Evolutionary conservation across 352 stramenopile species (phyloP).

Genomic region (Pythium sp.): DNA sequence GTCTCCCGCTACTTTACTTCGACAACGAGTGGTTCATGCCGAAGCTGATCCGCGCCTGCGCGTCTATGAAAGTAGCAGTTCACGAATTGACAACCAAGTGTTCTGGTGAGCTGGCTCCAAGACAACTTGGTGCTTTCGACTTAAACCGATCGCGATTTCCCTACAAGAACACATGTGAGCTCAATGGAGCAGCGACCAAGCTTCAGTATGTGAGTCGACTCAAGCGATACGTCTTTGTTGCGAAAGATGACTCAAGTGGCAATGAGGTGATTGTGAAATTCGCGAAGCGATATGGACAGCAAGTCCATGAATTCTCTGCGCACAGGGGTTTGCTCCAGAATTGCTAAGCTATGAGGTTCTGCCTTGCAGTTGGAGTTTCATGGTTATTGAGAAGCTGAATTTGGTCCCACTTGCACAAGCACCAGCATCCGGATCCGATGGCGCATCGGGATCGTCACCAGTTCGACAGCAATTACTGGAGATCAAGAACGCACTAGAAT

Average conservation of each 20-base stretch:
- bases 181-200: not conserved
- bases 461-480: not conserved
- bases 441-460: not conserved
- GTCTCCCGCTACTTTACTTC: not conserved
- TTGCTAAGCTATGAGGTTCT: not conserved
- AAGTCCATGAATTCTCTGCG: not conserved
- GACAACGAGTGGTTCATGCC: not conserved
- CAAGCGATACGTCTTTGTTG: not conserved
- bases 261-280: not conserved
- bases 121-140: not conserved
- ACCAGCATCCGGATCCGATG: not conserved
- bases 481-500: not conserved
- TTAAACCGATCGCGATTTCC: not conserved
- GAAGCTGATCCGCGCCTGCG: not conserved
- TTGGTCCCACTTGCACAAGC: not conserved
- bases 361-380: not conserved
- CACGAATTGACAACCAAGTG: not conserved
- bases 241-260: not conserved
- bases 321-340: not conserved
- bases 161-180: not conserved
- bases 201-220: not conserved
- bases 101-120: not conserved
- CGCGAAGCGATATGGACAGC: not conserved
- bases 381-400: not conserved
- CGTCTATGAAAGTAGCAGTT: not conserved